Evolutionary conservation across 2,329 filamentous ascomycete genomes (phyloP), one percentile per base, ranked within the genome.

Genomic region (Colletotrichum limetticola): DNA sequence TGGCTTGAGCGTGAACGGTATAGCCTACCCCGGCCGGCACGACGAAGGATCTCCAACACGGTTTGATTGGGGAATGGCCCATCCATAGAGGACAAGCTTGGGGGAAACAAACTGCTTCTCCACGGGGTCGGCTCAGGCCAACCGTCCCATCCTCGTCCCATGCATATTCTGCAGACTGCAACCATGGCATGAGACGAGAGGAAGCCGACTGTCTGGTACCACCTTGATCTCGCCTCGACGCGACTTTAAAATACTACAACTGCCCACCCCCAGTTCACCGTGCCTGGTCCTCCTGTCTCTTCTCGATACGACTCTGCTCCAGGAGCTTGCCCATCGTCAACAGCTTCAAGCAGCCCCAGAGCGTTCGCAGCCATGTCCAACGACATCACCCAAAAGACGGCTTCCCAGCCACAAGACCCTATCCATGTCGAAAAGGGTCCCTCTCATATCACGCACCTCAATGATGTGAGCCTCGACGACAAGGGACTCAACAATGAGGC

Each of bases 401-500:
- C 55, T 7, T 8, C 66, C 7, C 46, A 61, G 60, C 69, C 58
- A 53, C 66, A 66, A 7, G 71, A 75, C 28, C 76, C 78, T 8
- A 74, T 79, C 67, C 78, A 77, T 22, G 63, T 82, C 66, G 81
- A 83, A 75, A 79, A 76, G 67, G 76, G 77, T 14, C 78, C 77
- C 28, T 72, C 76, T 58, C 78, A 78, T 12, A 78, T 81, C 71
- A 75, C 77, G 52, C 77, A 81, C 64, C 76, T 82, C 59, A 76
- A 81, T 66, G 75, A 83, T 74, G 81, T 77, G 59, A 78, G 78
- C 64, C 75, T 83, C 22, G 78, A 81, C 61, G 80, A 82, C 76
- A 84, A 84, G 77, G 76, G 77, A 4, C 80, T 85, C 71, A 81
- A 80, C 71, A 79, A 80, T 2, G 82, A 80, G 30, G 83, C 83